Evolutionary conservation across 805 yeast genomes (phyloP), one percentile per base, ranked within the genome.

Genomic region (Wickerhamiella nectarea): DNA sequence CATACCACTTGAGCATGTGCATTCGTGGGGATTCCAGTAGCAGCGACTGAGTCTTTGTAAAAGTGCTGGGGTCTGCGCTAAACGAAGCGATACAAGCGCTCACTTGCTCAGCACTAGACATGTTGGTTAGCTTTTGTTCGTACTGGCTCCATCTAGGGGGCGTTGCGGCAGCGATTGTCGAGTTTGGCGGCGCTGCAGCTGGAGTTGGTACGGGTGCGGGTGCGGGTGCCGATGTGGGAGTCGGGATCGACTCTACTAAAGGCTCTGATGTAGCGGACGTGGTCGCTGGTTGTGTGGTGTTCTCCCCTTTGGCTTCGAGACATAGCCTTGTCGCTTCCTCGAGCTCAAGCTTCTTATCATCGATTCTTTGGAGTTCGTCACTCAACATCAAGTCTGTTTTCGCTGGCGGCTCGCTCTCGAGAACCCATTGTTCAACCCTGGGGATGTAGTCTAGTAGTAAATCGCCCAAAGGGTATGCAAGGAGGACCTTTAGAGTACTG

Each of bases 1-100:
- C 34, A 17, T 40, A 40, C 18, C 20, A 22, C 6, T 18, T n/a
- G 6, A 40, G 38, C 43, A 40, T 40, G 34, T 40, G 43, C 11
- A 21, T 15, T 8, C 29, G 26, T 3, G 43, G 43, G n/a, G 20
- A 18, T 6, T 40, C 43, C 2, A 40, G 33, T 3, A 40, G 25
- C 19, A 40, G 33, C 2, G n/a, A n/a, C 28, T 24, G 35, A 6
- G 38, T 22, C 38, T 40, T 40, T 24, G 21, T 33, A 3, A 34
- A 14, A 11, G 21, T 24, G 18, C 28, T 18, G 3, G 43, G 10
- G 22, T 40, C 43, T 10, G 26, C 8, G 12, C 28, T 18, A 9
- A 40, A 24, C 25, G 24, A 10, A 3, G 11, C n/a, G 2, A 28
- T 38, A 2, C 24, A 22, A 4, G 34, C 37, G 1, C 20, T 21